Base-by-base conservation (phyloP, 805 yeast species). In the Metschnikowia gelsemii region DNA sequence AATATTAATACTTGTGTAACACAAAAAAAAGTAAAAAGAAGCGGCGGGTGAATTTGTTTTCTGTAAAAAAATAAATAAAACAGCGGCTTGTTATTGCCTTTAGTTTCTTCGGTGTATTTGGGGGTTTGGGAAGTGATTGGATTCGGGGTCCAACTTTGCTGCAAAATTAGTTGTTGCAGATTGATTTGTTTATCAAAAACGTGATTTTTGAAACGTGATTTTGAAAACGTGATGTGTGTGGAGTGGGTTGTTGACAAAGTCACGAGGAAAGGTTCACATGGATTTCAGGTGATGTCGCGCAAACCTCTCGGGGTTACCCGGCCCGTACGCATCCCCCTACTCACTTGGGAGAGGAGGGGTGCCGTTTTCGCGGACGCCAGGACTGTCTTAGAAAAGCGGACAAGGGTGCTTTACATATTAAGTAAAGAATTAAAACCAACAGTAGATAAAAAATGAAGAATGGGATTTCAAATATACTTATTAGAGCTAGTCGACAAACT, bases 221-320 rank as follows among this genome's bases (percentile, higher is more conserved):
- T 20, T 38, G 33, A 37, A 26, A 51, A 47, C 42, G 50, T 41
- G 45, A 41, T 41, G 16, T 19, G 38, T 23, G 39, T 30, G 22
- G 33, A 37, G 14, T 5, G 35, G 43, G 50, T 25, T 40, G 43
- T 35, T 40, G 43, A 35, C 37, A 26, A n/a, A 31, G 58, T 58
- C 63, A 59, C 63, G 61, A 47, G 59, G 43, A 32, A 38, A 30
- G 17, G 40, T 52, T 55, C 63, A 59, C 62, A 58, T 56, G 64
- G 49, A 46, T 44, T 52, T 56, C 64, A 59, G 61, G 61, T 60
- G 63, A 59, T 52, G 51, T 47, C 38, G 43, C 42, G 33, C 35
- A 25, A 27, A 23, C 18, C 11, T 1, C 3, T 12, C 13, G 38
- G 50, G 54, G 57, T 56, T 53, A 57, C 55, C 49, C 46, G 49